Evolutionary conservation across 140 eudicot species (phyloP).

Genomic region (Bidens hawaiensis): DNA sequence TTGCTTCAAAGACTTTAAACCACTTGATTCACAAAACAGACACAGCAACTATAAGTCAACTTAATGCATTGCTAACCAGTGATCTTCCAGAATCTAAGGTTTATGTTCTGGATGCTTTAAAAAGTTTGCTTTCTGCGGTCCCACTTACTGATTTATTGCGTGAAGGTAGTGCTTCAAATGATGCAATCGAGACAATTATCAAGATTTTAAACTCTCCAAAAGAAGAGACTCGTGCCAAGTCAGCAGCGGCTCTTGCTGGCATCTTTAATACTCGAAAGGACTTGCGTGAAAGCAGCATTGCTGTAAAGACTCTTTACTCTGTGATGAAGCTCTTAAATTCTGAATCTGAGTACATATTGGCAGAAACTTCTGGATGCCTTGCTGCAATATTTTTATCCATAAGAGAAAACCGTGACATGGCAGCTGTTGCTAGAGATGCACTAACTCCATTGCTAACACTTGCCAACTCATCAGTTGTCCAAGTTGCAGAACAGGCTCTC

Average conservation of each 20-base stretch:
- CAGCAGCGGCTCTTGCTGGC: constrained; percentile 87
- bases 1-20: constrained; percentile 90
- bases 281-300: constrained; percentile 86
- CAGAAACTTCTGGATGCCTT: constrained; percentile 74
- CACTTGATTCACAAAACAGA: constrained; percentile 97
- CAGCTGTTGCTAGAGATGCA: constrained; percentile 74
- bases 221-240: constrained; percentile 91
- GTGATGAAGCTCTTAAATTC: constrained; percentile 64
- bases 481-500: constrained; percentile 83
- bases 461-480: constrained; percentile 61
- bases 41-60: constrained; percentile 93
- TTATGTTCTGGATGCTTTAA: constrained; percentile 84
- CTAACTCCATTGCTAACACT: constrained; percentile 56
- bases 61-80: constrained; percentile 83
- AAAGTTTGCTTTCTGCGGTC: constrained; percentile 80
- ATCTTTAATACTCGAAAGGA: constrained; percentile 80
- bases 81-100: constrained; percentile 95
- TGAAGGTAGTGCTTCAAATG: constrained; percentile 96
- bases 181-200: constrained; percentile 89
- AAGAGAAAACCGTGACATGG: constrained; percentile 75
- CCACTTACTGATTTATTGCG: constrained; percentile 72
- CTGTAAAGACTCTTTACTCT: constrained; percentile 72
- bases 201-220: constrained; percentile 58
- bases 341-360: constrained; percentile 67
- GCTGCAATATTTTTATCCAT: constrained; percentile 83